Evolutionary conservation across 441 rosid species (phyloP).

Genomic region (Eutrema salsugineum): DNA sequence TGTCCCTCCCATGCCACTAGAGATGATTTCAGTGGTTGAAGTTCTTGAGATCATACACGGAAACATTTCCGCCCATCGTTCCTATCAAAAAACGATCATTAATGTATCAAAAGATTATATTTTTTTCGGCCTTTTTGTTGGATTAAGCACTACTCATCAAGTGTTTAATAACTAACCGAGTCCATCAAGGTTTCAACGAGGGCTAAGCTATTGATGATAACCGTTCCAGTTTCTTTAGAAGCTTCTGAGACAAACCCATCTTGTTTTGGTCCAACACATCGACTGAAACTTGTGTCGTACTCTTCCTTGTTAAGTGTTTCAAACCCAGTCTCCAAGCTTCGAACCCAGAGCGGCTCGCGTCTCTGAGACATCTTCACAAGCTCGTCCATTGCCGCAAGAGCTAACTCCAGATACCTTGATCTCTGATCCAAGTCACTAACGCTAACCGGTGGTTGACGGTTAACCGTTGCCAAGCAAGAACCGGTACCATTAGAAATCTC

Average conservation of each 20-base stretch:
- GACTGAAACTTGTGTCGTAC: conserved; percentile 51
- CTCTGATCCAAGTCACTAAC: conserved; percentile 39
- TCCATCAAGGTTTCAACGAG: conserved; percentile 93
- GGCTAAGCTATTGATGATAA: conserved; percentile 81
- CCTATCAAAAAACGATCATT: conserved; percentile 25
- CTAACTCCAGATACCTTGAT: conserved; percentile 68
- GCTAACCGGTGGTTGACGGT: conserved; percentile 16
- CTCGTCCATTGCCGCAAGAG: conserved; percentile 86
- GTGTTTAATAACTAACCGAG: conserved; percentile 42
- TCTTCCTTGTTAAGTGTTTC: conserved; percentile 69
- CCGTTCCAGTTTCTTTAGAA: conserved; percentile 71
- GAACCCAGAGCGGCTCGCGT: conserved; percentile 68
- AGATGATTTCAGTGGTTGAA: conserved; percentile 42
- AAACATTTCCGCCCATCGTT: conserved; percentile 61
- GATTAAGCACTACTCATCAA: background rate
- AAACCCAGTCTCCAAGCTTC: conserved; percentile 57
- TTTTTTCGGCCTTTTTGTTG: background rate
- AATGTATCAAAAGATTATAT: background rate
- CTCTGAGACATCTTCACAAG: conserved; percentile 68
- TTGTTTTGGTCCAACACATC: conserved; percentile 53
- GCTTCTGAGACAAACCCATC: conserved; percentile 70
- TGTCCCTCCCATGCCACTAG: conserved; percentile 52
- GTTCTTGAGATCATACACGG: conserved; percentile 50
- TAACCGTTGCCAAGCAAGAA: background rate
- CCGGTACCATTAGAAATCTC: conserved; percentile 23